Conservation (phyloP, 345 rosid species). For the Eucalyptus regnans region DNA sequence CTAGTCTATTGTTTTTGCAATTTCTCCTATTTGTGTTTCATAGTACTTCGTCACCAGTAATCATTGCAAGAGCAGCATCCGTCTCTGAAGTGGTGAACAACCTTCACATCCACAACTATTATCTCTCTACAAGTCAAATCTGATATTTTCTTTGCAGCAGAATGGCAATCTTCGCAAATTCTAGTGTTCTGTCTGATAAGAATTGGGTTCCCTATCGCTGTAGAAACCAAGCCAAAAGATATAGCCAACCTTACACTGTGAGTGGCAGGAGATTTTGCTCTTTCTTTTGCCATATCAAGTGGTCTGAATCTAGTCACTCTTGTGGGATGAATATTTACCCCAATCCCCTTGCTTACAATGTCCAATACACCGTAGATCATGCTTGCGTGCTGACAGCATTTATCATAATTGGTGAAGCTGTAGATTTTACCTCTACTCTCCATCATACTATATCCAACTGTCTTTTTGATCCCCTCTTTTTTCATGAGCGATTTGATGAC, state of each 20-base stretch:
- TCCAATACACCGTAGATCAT: conserved; percentile 37
- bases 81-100: conserved; percentile 50
- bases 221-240: conserved; percentile 49
- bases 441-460: conserved; percentile 20
- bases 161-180: conserved; percentile 62
- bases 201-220: conserved; percentile 29
- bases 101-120: conserved; percentile 38
- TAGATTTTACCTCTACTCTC: conserved; percentile 21
- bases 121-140: conserved; percentile 36
- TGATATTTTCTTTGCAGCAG: conserved; percentile 38
- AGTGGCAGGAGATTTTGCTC: conserved; percentile 17
- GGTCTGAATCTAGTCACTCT: conserved; percentile 24
- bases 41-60: background rate
- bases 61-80: conserved; percentile 17
- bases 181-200: conserved; percentile 48
- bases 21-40: background rate
- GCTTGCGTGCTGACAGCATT: conserved; percentile 12
- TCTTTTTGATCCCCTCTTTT: conserved; percentile 37
- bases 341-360: conserved; percentile 23
- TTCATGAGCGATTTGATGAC: conserved; percentile 41
- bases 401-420: conserved; percentile 40
- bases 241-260: conserved; percentile 57
- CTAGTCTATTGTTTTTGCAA: background rate
- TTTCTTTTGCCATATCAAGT: conserved; percentile 7
- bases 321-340: conserved; percentile 17